phyloP scores from a whole-genome alignment of 169 alveolate genomes.

The Eimeria sp. region DNA sequence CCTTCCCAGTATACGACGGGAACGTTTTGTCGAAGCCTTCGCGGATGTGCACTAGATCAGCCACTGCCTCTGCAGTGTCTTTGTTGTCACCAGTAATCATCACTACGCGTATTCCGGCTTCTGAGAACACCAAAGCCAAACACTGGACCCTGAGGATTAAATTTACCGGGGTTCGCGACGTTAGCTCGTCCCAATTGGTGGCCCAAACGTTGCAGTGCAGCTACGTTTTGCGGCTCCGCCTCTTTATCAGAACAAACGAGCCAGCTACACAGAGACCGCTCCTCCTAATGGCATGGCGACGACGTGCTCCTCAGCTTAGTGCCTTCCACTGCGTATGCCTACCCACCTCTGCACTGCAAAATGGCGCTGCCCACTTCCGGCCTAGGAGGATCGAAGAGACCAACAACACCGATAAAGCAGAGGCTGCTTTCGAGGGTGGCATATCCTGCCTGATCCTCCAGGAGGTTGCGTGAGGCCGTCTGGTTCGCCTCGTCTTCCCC shows the following conservation, averaged over 20 bases:
- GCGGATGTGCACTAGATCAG: constrained; percentile 97
- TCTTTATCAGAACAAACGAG: background rate
- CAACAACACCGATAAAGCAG: constrained; percentile 97
- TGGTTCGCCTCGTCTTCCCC: background rate
- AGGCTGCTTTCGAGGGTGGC: constrained; percentile 58
- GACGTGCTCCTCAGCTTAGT: background rate
- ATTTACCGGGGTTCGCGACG: background rate
- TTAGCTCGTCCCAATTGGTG: background rate
- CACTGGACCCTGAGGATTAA: background rate
- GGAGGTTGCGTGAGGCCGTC: constrained; percentile 12
- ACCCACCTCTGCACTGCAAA: constrained; percentile 90
- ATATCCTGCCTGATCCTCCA: constrained; percentile 55
- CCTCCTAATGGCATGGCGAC: background rate
- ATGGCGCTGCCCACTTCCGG: constrained; percentile 97
- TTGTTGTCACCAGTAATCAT: constrained; percentile 99
- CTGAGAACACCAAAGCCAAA: background rate
- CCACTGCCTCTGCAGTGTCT: constrained; percentile 99
- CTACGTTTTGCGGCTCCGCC: background rate
- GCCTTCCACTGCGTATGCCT: background rate
- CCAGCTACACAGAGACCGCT: background rate
- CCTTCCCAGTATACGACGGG: constrained; percentile 96
- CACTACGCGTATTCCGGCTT: constrained; percentile 99
- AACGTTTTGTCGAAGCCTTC: constrained; percentile 48
- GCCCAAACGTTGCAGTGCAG: background rate
- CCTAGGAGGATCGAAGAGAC: constrained; percentile 99